phyloP scores from a whole-genome alignment of 106 monocot genomes.

The Dendrobium catenatum region DNA sequence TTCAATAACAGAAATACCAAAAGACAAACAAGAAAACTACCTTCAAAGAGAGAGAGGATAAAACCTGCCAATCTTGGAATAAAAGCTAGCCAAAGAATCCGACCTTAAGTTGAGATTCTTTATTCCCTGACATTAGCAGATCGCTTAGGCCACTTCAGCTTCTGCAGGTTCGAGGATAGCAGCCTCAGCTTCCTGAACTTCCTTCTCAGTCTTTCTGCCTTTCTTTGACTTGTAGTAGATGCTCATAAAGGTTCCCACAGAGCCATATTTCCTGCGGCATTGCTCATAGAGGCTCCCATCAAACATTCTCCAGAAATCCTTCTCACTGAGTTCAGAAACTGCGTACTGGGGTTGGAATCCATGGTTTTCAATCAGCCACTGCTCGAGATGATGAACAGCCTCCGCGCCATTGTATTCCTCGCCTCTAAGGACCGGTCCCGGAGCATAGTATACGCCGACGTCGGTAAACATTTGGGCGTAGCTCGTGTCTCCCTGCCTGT shows the following conservation, averaged over 20 bases:
- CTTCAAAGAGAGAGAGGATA: too few species aligned
- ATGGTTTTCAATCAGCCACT: constrained; percentile 36
- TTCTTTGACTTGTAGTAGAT: constrained; percentile 42
- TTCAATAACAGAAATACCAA: too few species aligned
- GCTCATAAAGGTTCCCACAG: constrained; percentile 41
- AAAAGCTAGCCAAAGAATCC: too few species aligned
- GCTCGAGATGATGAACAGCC: constrained; percentile 21
- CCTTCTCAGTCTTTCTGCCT: constrained; percentile 39
- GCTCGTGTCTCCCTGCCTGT: constrained; percentile 34
- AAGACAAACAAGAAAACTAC: too few species aligned
- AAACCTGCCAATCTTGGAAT: too few species aligned
- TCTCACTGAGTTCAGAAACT: constrained; percentile 36
- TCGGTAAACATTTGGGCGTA: constrained; percentile 42
- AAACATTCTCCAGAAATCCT: constrained; percentile 45
- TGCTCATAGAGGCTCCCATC: constrained; percentile 27
- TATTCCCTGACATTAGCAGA: neutral
- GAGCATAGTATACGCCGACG: constrained; percentile 29
- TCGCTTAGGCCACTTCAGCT: constrained; percentile 9
- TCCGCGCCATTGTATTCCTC: constrained; percentile 25
- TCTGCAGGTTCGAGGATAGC: constrained; percentile 22
- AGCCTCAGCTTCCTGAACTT: constrained; percentile 33
- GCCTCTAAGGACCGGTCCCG: constrained; percentile 22
- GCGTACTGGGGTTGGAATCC: constrained; percentile 35
- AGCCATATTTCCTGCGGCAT: constrained; percentile 30
- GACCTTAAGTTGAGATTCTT: neutral